A percentile compares a stretch with the other conserved stretches of the same genome.
These are phyloP conservation scores for Fonsecaea pedrosoi DNA, from an alignment of 2,329 filamentous ascomycete species.

Conservation along the genomic window DNA sequence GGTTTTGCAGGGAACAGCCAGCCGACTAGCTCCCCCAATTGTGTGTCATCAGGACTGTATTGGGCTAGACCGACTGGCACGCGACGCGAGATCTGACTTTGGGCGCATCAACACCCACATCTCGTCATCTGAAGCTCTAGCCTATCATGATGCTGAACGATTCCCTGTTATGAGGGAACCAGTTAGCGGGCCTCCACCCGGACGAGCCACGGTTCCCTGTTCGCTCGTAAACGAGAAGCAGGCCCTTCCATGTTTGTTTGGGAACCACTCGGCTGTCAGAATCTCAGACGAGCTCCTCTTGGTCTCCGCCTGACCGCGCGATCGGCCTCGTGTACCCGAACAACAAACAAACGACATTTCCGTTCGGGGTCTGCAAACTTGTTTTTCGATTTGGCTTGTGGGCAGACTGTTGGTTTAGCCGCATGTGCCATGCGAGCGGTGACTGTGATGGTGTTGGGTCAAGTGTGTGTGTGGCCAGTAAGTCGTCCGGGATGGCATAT, in stretches of 20 bases:
- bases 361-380: constrained; percentile 20
- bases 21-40: constrained; percentile 23
- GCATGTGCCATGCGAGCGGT: constrained; percentile 17
- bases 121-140: constrained; percentile 31
- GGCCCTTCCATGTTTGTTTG: not conserved
- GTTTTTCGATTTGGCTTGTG: constrained; percentile 17
- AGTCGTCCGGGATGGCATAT: constrained; percentile 17
- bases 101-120: constrained; percentile 27
- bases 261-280: constrained; percentile 25
- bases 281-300: constrained; percentile 26
- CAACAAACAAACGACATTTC: constrained; percentile 25
- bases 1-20: constrained; percentile 10
- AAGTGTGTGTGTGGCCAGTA: constrained; percentile 3
- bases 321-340: constrained; percentile 21
- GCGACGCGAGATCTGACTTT: constrained; percentile 39
- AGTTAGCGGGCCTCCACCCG: constrained; percentile 16
- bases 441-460: constrained; percentile 3
- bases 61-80: constrained; percentile 29
- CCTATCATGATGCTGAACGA: constrained; percentile 27
- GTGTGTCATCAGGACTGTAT: constrained; percentile 20
- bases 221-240: constrained; percentile 8
- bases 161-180: constrained; percentile 21
- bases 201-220: constrained; percentile 16
- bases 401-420: constrained; percentile 17
- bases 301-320: constrained; percentile 22